These are phyloP conservation scores for Trichoderma polysporum DNA, from an alignment of 2,329 filamentous ascomycete genomes.

Conservation along the genomic window DNA sequence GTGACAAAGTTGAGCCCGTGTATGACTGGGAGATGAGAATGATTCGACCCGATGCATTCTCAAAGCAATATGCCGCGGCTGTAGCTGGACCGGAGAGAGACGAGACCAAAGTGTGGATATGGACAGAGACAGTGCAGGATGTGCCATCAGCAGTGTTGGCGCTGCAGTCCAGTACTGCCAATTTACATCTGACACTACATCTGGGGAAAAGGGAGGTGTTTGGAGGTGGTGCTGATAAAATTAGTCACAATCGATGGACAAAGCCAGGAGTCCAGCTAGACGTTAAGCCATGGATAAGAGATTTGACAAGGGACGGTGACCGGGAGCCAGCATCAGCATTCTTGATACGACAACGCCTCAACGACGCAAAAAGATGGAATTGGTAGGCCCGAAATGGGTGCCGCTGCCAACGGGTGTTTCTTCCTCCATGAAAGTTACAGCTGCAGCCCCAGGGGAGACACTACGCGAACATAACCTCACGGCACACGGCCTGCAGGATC, in stretches of 20 bases:
- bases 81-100: background rate
- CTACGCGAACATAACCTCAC: background rate
- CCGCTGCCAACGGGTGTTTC: background rate
- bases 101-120: background rate
- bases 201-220: background rate
- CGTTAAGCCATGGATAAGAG: background rate
- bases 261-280: background rate
- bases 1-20: background rate
- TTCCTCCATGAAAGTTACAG: background rate
- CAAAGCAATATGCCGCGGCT: background rate
- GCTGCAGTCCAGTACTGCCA: background rate
- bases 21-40: background rate
- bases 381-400: background rate
- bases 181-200: background rate
- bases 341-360: background rate
- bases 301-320: background rate
- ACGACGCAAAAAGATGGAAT: background rate
- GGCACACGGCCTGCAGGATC: background rate
- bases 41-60: background rate
- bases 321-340: background rate
- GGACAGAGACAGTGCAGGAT: background rate
- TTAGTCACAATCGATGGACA: background rate
- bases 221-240: background rate
- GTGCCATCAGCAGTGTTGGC: background rate
- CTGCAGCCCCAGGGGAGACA: background rate